Percentiles rank a stretch among this genome's conserved stretches.
phyloP scores from a whole-genome alignment of 2,329 filamentous ascomycete species.

The Botrytis sinoallii region DNA sequence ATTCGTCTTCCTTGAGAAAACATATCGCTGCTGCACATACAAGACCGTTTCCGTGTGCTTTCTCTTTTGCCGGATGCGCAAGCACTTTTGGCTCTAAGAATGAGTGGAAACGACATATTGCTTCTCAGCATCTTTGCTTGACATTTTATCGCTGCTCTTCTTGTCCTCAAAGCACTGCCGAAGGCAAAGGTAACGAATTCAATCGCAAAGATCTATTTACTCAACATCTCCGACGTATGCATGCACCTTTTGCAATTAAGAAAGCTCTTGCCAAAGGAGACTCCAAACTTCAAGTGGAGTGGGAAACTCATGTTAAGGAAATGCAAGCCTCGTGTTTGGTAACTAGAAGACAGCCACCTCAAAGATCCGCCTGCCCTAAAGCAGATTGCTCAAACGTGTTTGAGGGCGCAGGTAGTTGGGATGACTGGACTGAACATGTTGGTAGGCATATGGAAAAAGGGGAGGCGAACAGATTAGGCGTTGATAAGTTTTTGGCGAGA shows the following conservation, averaged over 20 bases:
- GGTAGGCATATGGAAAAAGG: constrained; percentile 83
- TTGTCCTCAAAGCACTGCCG: constrained; percentile 52
- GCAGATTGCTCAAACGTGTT: constrained; percentile 70
- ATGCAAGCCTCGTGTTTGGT: constrained; percentile 74
- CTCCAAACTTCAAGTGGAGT: constrained; percentile 57
- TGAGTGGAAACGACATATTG: constrained; percentile 95
- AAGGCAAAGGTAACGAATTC: constrained; percentile 67
- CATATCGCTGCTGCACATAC: constrained; percentile 68
- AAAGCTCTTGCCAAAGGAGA: constrained; percentile 56
- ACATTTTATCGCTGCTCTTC: constrained; percentile 63
- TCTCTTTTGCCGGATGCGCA: constrained; percentile 76
- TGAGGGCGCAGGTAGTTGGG: constrained; percentile 73
- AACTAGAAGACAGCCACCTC: constrained; percentile 65
- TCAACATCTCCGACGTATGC: constrained; percentile 92
- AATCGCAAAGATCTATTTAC: constrained; percentile 96
- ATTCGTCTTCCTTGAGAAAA: constrained; percentile 62
- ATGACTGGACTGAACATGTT: constrained; percentile 89
- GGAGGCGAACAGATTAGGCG: constrained; percentile 54
- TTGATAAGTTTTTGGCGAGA: constrained; percentile 55
- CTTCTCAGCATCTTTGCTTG: constrained; percentile 79
- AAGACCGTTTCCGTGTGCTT: constrained; percentile 78
- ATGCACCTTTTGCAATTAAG: constrained; percentile 66
- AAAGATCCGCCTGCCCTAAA: constrained; percentile 67
- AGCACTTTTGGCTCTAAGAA: constrained; percentile 91
- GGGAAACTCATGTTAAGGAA: constrained; percentile 63